Base-by-base conservation (phyloP, 768 basidiomycete species). In the Auricularia sp. region DNA sequence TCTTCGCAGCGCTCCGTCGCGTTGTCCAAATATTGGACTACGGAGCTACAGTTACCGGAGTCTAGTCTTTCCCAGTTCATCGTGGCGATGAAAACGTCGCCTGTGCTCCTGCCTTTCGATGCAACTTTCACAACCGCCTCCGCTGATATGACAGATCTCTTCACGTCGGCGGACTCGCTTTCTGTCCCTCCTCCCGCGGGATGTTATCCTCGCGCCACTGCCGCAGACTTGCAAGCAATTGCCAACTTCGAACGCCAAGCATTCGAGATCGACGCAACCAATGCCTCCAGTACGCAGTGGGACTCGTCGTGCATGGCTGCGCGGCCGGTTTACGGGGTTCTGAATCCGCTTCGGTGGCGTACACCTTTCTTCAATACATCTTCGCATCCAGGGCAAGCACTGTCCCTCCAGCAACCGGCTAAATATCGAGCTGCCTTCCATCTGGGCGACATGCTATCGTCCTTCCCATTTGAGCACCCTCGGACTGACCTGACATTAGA, bases 271-370 rank as follows among this genome's bases (percentile, higher is more conserved):
- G 68, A 78, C n/a, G 16, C 69, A 4, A 62, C 67, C 2, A 53
- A 73, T 16, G 63, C 71, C 0, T 61, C 74, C 33, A 67, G 78
- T 3, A 69, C 75, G 12, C 67, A 71, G 53, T 85, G 86, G 68
- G 72, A 83, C 67, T 51, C 78, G 7, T 71, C 75, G 3, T 88
- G 87, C 71, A 87, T 79, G 71, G 74, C 79, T 8, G 77, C 78
- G 67, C 79, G 83, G 35, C 87, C 85, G 2, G 73, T 85, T n/a
- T 88, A 88, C 68, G 86, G 86, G 18, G 75, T 84, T 33, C 74
- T 88, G 62, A 79, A 87, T 67, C 70, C 86, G 16, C 71, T 87
- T 42, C 78, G 75, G n/a, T 73, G 85, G 33, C 81, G 86, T 16
- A 75, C 86, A 34, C 85, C 87, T 16, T 87, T 84, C 71, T 61